These are phyloP conservation scores for Mycena chlorophos DNA, from an alignment of 768 basidiomycete genomes.

Conservation along the genomic window DNA sequence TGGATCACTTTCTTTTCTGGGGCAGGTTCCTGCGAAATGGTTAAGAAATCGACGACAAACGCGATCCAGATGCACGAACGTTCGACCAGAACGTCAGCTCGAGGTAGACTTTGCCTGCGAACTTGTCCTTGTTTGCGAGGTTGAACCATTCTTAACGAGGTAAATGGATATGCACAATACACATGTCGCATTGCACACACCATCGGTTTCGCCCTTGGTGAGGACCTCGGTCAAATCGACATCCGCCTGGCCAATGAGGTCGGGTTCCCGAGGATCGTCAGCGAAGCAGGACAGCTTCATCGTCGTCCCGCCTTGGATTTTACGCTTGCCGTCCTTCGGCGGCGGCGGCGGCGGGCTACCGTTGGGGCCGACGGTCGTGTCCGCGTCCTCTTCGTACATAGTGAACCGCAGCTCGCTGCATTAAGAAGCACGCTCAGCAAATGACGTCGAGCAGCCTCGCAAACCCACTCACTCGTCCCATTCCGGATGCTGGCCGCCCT, in stretches of 20 bases:
- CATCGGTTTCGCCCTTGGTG: slow-evolving; percentile 95
- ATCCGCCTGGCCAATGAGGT: slow-evolving; percentile 87
- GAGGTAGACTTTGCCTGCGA: slow-evolving; percentile 92
- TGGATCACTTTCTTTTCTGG: slow-evolving; percentile 66
- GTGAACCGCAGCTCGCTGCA: slow-evolving; percentile 95
- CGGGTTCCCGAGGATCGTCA: slow-evolving; percentile 93
- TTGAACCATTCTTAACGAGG: slow-evolving; percentile 83
- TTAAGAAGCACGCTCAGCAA: too few species aligned
- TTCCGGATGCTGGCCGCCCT: slow-evolving; percentile 97
- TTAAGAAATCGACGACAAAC: background rate
- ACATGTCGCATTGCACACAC: slow-evolving; percentile 55
- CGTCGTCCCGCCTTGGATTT: slow-evolving; percentile 67
- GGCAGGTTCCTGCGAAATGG: slow-evolving; percentile 59
- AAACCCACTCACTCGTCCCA: too few species aligned
- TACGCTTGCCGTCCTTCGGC: slow-evolving; percentile 57
- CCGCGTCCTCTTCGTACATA: slow-evolving; percentile 73
- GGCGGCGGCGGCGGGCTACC: slow-evolving; percentile 66
- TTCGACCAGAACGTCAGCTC: slow-evolving; percentile 98
- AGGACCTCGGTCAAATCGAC: slow-evolving; percentile 89
- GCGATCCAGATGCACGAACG: slow-evolving; percentile 45
- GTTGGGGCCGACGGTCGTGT: slow-evolving; percentile 42
- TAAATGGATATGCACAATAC: background rate
- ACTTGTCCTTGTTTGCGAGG: slow-evolving; percentile 86
- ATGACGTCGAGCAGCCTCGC: too few species aligned
- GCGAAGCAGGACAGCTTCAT: slow-evolving; percentile 90